A percentile compares a stretch with the other conserved stretches of the same genome.
phyloP scores from a whole-genome alignment of 2,329 filamentous ascomycete species.

The Cadophora sp. region DNA sequence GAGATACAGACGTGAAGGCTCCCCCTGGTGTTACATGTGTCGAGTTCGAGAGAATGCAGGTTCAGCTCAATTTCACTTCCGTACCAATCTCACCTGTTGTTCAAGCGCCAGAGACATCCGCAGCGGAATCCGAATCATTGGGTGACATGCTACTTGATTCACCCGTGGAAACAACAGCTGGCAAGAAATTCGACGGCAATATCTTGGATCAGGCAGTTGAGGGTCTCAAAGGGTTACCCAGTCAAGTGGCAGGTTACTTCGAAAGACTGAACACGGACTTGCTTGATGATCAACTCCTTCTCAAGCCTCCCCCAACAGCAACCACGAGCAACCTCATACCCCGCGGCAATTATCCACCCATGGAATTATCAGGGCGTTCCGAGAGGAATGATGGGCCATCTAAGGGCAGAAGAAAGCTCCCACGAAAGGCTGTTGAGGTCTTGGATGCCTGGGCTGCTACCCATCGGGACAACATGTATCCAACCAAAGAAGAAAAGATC shows the following conservation, averaged over 20 bases:
- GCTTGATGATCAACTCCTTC: neutral
- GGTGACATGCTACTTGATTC: slow-evolving; percentile 18
- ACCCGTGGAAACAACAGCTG: neutral
- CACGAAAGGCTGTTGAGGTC: slow-evolving; percentile 15
- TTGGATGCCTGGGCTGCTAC: slow-evolving; percentile 16
- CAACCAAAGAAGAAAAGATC: slow-evolving; percentile 18
- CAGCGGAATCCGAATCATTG: neutral
- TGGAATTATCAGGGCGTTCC: neutral
- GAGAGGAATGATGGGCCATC: neutral
- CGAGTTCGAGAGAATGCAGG: slow-evolving; percentile 34
- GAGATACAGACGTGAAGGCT: slow-evolving; percentile 29
- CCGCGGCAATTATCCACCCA: neutral
- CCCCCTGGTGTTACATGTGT: slow-evolving; percentile 32
- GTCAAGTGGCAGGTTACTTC: neutral
- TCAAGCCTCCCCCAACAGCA: neutral
- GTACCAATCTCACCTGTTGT: neutral
- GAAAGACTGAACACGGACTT: neutral
- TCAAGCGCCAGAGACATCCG: neutral
- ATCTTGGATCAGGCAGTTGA: slow-evolving; percentile 4
- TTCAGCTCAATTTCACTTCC: slow-evolving; percentile 34
- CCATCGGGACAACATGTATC: slow-evolving; percentile 9
- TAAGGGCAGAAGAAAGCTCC: neutral
- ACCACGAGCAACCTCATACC: too few species aligned
- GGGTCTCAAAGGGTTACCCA: neutral
- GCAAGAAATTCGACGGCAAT: neutral